Conservation (phyloP, 768 basidiomycete genomes). For the button mushroom (Agaricus bisporus) region DNA sequence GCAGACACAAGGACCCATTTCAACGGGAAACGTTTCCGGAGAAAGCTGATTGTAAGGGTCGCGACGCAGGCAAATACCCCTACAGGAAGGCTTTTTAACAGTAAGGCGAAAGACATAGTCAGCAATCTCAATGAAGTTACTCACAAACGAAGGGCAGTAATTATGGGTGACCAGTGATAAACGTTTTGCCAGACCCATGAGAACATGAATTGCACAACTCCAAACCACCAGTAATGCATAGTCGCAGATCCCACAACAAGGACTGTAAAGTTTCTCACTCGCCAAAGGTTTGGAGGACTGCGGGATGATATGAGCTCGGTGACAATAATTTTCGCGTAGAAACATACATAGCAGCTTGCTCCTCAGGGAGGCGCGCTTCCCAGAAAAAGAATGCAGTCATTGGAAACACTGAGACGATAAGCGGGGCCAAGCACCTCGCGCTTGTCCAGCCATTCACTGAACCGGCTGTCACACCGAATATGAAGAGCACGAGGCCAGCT, state of each 20-base stretch:
- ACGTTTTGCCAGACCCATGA: conserved; percentile 28
- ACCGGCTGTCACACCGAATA: conserved; percentile 34
- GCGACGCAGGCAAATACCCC: conserved; percentile 27
- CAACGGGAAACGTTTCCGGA: conserved; percentile 20
- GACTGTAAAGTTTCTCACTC: conserved; percentile 31
- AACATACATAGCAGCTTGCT: conserved; percentile 34
- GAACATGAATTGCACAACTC: conserved; percentile 26
- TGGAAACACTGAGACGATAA: conserved; percentile 35
- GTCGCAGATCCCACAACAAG: conserved; percentile 26
- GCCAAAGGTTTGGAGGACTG: conserved; percentile 26
- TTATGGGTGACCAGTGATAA: conserved; percentile 29
- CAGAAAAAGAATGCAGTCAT: conserved; percentile 38
- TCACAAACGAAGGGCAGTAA: conserved; percentile 30
- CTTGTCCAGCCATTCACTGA: conserved; percentile 41
- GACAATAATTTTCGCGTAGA: neutral
- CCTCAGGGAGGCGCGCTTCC: conserved; percentile 31
- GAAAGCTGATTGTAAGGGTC: conserved; percentile 29
- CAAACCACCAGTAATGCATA: conserved; percentile 35
- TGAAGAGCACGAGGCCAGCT: conserved; percentile 28
- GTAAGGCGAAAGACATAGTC: neutral
- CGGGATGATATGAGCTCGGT: neutral
- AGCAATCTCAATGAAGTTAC: conserved; percentile 1
- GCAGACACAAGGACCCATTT: conserved; percentile 41
- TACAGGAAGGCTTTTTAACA: conserved; percentile 27
- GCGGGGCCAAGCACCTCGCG: conserved; percentile 33